These are phyloP conservation scores for Platanthera zijinensis DNA, from an alignment of 106 monocot genomes.

Conservation along the genomic window DNA sequence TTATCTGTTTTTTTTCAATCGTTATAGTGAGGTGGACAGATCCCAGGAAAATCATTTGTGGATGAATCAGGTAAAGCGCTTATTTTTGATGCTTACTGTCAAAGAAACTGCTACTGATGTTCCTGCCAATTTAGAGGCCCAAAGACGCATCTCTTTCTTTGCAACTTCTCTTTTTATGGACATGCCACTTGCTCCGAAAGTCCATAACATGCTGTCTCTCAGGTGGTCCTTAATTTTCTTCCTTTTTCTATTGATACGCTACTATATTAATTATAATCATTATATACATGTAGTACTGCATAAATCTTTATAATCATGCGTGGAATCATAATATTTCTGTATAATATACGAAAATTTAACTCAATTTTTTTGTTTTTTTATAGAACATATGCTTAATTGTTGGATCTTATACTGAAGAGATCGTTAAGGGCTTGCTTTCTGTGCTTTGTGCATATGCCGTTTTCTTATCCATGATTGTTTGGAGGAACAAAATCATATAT, in stretches of 20 bases:
- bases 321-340: background rate
- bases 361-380: background rate
- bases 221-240: slow-evolving; percentile 25
- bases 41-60: slow-evolving; percentile 4
- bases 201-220: slow-evolving; percentile 68
- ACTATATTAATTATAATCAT: background rate
- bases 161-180: slow-evolving; percentile 76
- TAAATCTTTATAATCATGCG: background rate
- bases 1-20: background rate
- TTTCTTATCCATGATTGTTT: background rate
- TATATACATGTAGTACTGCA: background rate
- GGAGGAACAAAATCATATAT: background rate
- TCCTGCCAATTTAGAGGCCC: slow-evolving; percentile 58
- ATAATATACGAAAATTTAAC: background rate
- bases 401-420: background rate
- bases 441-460: background rate
- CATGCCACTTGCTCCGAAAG: slow-evolving; percentile 57
- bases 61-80: slow-evolving; percentile 47
- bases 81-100: slow-evolving; percentile 50
- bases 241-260: background rate
- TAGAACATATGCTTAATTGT: background rate
- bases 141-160: slow-evolving; percentile 66
- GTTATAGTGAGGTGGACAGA: background rate
- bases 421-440: background rate
- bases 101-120: slow-evolving; percentile 54